Base-by-base conservation (phyloP, 495 filamentous ascomycete genomes). In the Penicillium canariense region DNA sequence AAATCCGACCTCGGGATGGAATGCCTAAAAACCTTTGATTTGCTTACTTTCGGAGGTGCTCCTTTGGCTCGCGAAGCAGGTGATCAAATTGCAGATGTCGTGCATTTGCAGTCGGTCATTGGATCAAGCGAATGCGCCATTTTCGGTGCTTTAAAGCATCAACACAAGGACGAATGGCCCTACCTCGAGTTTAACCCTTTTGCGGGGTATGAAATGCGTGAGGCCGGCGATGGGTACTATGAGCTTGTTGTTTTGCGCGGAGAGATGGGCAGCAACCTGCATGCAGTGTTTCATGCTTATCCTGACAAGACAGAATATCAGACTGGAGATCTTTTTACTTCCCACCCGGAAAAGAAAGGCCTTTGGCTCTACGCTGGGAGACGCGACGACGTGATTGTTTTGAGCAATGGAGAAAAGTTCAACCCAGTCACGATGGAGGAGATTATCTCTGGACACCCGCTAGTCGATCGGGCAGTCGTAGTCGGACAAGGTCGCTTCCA, bases 141-240 rank as follows among this genome's bases (percentile, higher is more conserved):
- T 0, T 48, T 56, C 10, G 42, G 22, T 10, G 17, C 25, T 0
- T 15, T 62, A 15, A 51, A 38, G 18, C 25, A 44, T 9, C 17
- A 50, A 30, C 48, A 59, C 9, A 59, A 49, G 5, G 18, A 74
- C 39, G 71, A 81, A 22, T 84, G 82, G 81, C 61, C 69, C 27
- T 81, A 70, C 34, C 56, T 82, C 34, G 67, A 81, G 54, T 71
- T 74, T 55, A 67, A 81, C 55, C 74, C 75, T 0, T 65, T 72
- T 11, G 49, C 56, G 27, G 72, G 76, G 26, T 75, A 72, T 63
- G 67, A 74, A 6, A 68, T 68, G 48, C 60, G 62, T n/a, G 62
- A 70, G 8, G 76, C 52, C 4, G 73, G 71, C 0, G 73, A 79
- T 2, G 70, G 72, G 2, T 59, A 74, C 2, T 82, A 68, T 44